A percentile compares a stretch with the other conserved stretches of the same genome.
Conservation (phyloP, 2,329 filamentous ascomycete genomes). For the Zymoseptoria pseudotritici region DNA sequence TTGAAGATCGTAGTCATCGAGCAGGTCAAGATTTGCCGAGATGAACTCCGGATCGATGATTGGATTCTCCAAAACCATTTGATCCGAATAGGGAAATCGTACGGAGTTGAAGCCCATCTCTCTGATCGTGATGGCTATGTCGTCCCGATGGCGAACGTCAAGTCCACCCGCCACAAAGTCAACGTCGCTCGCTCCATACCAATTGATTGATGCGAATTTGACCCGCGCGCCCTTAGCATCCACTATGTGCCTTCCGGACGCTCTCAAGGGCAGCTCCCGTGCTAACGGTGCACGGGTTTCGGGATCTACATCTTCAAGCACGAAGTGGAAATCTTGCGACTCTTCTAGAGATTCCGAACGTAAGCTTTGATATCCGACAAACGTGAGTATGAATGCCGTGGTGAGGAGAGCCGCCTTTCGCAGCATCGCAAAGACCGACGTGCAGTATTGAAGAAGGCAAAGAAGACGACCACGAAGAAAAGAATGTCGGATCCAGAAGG, state of each 20-base stretch:
- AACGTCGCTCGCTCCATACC: conserved; percentile 64
- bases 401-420: conserved; percentile 11
- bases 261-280: conserved; percentile 52
- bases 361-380: conserved; percentile 22
- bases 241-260: conserved; percentile 53
- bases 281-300: conserved; percentile 5
- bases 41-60: conserved; percentile 45
- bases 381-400: conserved; percentile 7
- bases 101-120: conserved; percentile 63
- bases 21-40: conserved; percentile 53
- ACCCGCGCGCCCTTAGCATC: conserved; percentile 51
- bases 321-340: conserved; percentile 8
- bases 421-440: conserved; percentile 11
- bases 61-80: conserved; percentile 57
- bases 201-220: conserved; percentile 60
- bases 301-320: conserved; percentile 3
- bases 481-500: conserved; percentile 4
- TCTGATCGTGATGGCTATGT: conserved; percentile 54
- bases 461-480: conserved; percentile 5
- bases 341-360: conserved; percentile 17
- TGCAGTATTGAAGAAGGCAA: conserved; percentile 8
- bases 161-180: conserved; percentile 58
- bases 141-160: conserved; percentile 54
- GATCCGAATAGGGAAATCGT: conserved; percentile 60
- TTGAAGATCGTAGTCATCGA: conserved; percentile 23